These are phyloP conservation scores for Globisporangium okanoganense DNA, from an alignment of 352 stramenopile genomes.

Conservation along the genomic window DNA sequence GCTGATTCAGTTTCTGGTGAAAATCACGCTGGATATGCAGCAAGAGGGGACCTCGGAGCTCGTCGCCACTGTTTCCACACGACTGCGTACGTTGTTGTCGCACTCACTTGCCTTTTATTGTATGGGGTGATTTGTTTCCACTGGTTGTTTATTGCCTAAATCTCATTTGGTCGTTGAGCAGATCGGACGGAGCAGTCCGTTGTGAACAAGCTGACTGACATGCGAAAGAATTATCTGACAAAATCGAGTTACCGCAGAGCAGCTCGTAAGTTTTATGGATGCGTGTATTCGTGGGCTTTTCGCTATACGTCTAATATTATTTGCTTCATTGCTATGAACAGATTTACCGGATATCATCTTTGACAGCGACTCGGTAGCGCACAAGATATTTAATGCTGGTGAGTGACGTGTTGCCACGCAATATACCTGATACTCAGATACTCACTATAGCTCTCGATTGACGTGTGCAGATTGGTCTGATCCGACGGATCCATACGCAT, in stretches of 20 bases:
- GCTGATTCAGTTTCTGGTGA: slow-evolving; percentile 53
- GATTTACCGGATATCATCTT: slow-evolving; percentile 55
- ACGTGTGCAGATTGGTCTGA: slow-evolving; percentile 21
- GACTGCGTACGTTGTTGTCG: slow-evolving; percentile 15
- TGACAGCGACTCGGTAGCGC: slow-evolving; percentile 41
- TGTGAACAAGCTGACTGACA: slow-evolving; percentile 57
- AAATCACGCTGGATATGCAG: slow-evolving; percentile 62
- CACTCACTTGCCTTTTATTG: not conserved
- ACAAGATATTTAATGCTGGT: slow-evolving; percentile 75
- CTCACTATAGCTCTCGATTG: not conserved
- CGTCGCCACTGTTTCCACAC: slow-evolving; percentile 25
- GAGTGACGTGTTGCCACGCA: not conserved
- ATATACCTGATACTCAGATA: not conserved
- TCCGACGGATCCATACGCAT: slow-evolving; percentile 44
- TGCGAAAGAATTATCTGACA: slow-evolving; percentile 42
- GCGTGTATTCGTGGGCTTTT: not conserved
- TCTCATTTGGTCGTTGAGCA: slow-evolving; percentile 2
- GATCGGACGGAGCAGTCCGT: slow-evolving; percentile 51
- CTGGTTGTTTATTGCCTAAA: not conserved
- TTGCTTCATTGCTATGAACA: slow-evolving; percentile 16
- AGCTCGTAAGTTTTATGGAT: slow-evolving; percentile 34
- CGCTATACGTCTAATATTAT: not conserved
- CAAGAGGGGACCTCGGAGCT: slow-evolving; percentile 39
- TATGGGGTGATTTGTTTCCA: not conserved
- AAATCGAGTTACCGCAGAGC: slow-evolving; percentile 32